These are phyloP conservation scores for Thyridium curvatum DNA, from an alignment of 2,329 filamentous ascomycete species.

Conservation along the genomic window DNA sequence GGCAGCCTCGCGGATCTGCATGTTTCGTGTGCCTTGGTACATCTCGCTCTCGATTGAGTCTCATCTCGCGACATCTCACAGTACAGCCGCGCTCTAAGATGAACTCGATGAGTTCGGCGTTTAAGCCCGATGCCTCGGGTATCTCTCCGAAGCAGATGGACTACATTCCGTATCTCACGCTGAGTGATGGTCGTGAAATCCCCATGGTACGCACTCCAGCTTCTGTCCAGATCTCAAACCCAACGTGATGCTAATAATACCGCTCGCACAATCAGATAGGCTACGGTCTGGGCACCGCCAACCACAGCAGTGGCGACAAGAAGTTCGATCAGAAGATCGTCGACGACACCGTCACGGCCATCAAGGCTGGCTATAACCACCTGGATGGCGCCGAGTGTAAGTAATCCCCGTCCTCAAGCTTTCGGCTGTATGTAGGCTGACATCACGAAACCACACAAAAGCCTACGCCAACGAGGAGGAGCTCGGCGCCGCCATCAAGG, in stretches of 20 bases:
- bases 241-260: background rate
- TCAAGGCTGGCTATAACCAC: constrained; percentile 64
- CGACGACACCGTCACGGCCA: constrained; percentile 50
- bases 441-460: constrained; percentile 17
- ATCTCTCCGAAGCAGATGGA: constrained; percentile 30
- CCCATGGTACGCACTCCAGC: constrained; percentile 50
- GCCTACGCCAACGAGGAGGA: constrained; percentile 62
- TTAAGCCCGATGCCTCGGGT: constrained; percentile 31
- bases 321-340: constrained; percentile 49
- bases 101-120: constrained; percentile 34
- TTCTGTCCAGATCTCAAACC: too few species aligned
- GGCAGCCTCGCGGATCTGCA: too few species aligned
- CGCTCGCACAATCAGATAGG: constrained; percentile 46
- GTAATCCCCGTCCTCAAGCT: constrained; percentile 6
- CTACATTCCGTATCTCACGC: constrained; percentile 52
- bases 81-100: constrained; percentile 19
- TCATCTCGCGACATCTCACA: background rate
- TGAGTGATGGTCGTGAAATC: constrained; percentile 69
- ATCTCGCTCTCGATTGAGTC: too few species aligned
- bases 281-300: constrained; percentile 67
- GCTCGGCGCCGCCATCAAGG: constrained; percentile 65
- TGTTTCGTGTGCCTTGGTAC: too few species aligned
- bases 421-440: background rate
- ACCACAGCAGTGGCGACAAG: constrained; percentile 45
- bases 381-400: constrained; percentile 68